Percentiles rank a stretch among this genome's conserved stretches.
These are phyloP conservation scores for Handroanthus guayacan DNA, from an alignment of 257 asterid genomes.

Conservation along the genomic window DNA sequence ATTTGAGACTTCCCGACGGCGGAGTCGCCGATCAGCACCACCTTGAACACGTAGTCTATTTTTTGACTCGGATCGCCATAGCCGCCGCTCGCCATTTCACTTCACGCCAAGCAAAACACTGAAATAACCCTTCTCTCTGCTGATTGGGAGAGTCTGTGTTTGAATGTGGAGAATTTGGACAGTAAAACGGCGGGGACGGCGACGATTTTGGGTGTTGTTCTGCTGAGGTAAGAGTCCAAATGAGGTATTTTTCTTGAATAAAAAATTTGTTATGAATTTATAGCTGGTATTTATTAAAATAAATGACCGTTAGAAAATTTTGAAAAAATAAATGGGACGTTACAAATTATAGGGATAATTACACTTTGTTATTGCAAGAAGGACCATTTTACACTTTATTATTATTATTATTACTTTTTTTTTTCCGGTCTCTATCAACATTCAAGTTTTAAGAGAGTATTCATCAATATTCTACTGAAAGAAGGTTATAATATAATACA, in stretches of 20 bases:
- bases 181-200: conserved; percentile 20
- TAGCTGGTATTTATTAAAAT: background rate
- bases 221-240: conserved; percentile 1
- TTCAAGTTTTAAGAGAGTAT: too few species aligned
- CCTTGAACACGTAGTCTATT: conserved; percentile 81
- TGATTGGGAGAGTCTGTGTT: background rate
- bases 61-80: conserved; percentile 68
- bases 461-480: too few species aligned
- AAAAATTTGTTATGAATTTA: background rate
- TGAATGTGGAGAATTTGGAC: conserved; percentile 27
- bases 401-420: too few species aligned
- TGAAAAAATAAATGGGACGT: too few species aligned
- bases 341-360: too few species aligned
- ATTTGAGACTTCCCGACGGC: conserved; percentile 88
- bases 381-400: too few species aligned
- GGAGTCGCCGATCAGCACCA: conserved; percentile 84
- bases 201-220: conserved; percentile 16
- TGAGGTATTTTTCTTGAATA: background rate
- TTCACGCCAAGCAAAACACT: conserved; percentile 3
- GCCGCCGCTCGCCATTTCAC: conserved; percentile 45
- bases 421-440: too few species aligned
- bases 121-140: background rate
- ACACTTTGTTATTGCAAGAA: too few species aligned
- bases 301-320: too few species aligned
- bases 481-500: too few species aligned